These are phyloP conservation scores for Dioscorea dumetorum DNA, from an alignment of 106 monocot species.

Conservation along the genomic window DNA sequence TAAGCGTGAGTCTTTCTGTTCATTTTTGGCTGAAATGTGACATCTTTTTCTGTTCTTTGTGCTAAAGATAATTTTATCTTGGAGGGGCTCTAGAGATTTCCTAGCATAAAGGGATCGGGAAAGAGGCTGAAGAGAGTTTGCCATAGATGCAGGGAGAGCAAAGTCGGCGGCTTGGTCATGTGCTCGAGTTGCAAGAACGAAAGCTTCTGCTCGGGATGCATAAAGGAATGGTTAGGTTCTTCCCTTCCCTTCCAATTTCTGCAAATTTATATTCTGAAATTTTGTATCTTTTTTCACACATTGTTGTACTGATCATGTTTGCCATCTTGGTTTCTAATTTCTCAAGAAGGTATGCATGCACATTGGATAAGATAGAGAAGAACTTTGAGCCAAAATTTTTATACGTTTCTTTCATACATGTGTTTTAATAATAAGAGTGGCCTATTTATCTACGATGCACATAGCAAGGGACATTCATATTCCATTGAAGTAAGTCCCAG, in stretches of 20 bases:
- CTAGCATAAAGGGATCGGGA: slow-evolving; percentile 26
- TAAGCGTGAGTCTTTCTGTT: slow-evolving; percentile 27
- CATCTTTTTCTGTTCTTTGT: background rate
- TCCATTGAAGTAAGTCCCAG: too few species aligned
- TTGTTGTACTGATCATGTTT: too few species aligned
- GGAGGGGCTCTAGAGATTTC: slow-evolving; percentile 27
- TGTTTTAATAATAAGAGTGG: too few species aligned
- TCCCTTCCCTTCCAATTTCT: background rate
- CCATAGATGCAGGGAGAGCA: slow-evolving; percentile 32
- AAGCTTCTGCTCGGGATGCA: slow-evolving; percentile 47
- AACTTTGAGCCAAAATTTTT: too few species aligned
- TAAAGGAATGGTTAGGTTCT: slow-evolving; percentile 52
- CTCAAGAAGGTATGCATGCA: too few species aligned
- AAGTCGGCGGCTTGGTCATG: slow-evolving; percentile 11
- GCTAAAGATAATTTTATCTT: background rate
- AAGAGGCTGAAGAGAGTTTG: slow-evolving; percentile 32
- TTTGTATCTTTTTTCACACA: too few species aligned
- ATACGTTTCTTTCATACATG: too few species aligned
- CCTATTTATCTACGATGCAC: too few species aligned
- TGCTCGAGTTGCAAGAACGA: slow-evolving; percentile 30
- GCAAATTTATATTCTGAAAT: background rate
- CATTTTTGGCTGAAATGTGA: background rate
- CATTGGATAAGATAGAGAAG: too few species aligned
- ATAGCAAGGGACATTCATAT: too few species aligned
- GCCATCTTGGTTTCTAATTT: too few species aligned